Evolutionary conservation across 2,329 filamentous ascomycete species (phyloP), one percentile per base, ranked within the genome.

Genomic region (Penicillium digitatum): DNA sequence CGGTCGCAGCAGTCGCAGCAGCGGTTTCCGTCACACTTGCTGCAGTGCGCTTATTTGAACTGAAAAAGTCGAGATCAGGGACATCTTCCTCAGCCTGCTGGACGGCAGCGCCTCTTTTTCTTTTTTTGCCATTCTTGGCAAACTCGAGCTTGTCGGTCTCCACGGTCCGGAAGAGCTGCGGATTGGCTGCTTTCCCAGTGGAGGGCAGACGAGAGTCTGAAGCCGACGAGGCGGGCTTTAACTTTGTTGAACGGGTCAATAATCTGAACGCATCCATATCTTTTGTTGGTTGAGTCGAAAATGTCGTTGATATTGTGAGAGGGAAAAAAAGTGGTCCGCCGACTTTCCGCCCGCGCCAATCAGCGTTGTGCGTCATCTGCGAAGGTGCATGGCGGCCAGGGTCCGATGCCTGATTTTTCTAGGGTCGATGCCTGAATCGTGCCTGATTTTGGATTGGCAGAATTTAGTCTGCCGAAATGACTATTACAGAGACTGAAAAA

Each of bases 211-310:
- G 67, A 43, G 66, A 58, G 5, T 66, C 56, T 55, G 69, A 58
- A 35, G 62, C 55, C n/a, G 65, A 59, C 43, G 67, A 52, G 26
- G 62, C 61, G 37, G 69, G 43, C 62, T 74, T 77, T 26, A 78
- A 60, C 52, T 75, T 76, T 14, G 74, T 76, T 29, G 75, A 76
- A 55, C 76, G 64, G 9, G 75, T 77, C 55, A 78, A 66, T 44
- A 78, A 64, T 62, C 68, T 75, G 57, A 78, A 75, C 18, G 75
- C 74, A 58, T 78, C 76, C 76, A 78, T 78, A n/a, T 32, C 52
- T 66, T 40, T 60, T 43, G 43, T 50, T 48, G 45, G 48, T 52
- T 48, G 52, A 47, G 39, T 55, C 48, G 34, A 37, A 55, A 48
- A 43, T 39, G 51, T 48, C 51, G 52, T 58, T 43, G 57, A 64